These are phyloP conservation scores for Wickerhamiella allomyrinae DNA, from an alignment of 805 yeast species.

Conservation along the genomic window DNA sequence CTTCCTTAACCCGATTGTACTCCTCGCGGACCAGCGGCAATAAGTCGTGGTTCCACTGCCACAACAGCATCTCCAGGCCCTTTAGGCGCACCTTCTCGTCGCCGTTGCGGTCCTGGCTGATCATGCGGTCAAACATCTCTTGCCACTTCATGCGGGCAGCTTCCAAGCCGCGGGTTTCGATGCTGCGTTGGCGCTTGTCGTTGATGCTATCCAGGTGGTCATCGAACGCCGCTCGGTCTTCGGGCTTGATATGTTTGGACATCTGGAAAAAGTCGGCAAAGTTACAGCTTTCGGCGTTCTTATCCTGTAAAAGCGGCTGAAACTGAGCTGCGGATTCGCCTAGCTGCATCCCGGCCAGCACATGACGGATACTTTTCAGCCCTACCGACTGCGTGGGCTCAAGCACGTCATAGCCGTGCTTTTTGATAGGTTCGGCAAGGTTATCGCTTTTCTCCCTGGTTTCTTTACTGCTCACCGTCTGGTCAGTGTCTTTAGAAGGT, in stretches of 20 bases:
- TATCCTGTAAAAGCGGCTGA: conserved; percentile 16
- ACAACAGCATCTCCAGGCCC: conserved; percentile 57
- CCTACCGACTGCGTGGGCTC: conserved; percentile 64
- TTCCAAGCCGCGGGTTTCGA: conserved; percentile 68
- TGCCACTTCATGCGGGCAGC: conserved; percentile 86
- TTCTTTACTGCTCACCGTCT: not conserved
- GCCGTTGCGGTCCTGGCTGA: conserved; percentile 26
- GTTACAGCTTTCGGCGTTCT: conserved; percentile 25
- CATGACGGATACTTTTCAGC: conserved; percentile 62
- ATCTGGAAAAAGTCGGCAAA: conserved; percentile 53
- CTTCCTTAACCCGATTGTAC: conserved; percentile 37
- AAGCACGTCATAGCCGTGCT: conserved; percentile 39
- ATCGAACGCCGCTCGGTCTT: conserved; percentile 39
- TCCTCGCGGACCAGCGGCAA: conserved; percentile 59
- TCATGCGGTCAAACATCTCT: conserved; percentile 44
- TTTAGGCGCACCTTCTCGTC: conserved; percentile 27
- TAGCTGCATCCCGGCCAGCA: conserved; percentile 39
- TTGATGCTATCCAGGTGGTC: conserved; percentile 54
- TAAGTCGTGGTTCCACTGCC: conserved; percentile 72
- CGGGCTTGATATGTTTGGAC: conserved; percentile 35
- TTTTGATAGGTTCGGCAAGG: conserved; percentile 29
- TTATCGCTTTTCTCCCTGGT: not conserved
- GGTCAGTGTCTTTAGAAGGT: not conserved
- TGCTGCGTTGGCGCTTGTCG: conserved; percentile 54
- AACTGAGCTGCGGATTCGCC: conserved; percentile 11